Conservation (phyloP, 495 filamentous ascomycete genomes). For the Sordaria brevicollis region DNA sequence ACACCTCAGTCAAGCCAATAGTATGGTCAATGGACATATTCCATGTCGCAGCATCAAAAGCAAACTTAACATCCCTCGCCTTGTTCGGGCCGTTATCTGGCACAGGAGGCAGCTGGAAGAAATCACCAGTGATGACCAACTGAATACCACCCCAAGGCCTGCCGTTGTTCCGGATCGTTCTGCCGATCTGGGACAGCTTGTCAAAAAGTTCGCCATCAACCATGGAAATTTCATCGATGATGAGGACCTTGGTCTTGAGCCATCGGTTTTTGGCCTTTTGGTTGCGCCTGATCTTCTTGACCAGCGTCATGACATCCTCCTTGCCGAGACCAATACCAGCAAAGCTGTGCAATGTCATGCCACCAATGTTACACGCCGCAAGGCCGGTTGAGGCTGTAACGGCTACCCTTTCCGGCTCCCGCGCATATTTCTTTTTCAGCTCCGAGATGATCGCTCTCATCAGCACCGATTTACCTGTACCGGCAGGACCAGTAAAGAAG, state of each 20-base stretch:
- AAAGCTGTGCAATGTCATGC: conserved; percentile 93
- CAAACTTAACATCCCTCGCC: conserved; percentile 67
- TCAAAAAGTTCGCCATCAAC: conserved; percentile 95
- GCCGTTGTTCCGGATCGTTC: conserved; percentile 72
- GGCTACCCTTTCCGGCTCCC: conserved; percentile 71
- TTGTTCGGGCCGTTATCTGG: conserved; percentile 48
- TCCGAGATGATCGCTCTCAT: conserved; percentile 81
- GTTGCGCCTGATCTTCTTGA: conserved; percentile 88
- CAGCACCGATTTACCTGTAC: conserved; percentile 94
- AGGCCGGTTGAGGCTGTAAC: conserved; percentile 94
- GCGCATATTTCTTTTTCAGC: conserved; percentile 61
- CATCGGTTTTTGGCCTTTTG: conserved; percentile 79
- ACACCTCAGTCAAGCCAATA: conserved; percentile 89
- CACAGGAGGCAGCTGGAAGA: conserved; percentile 93
- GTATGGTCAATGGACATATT: conserved; percentile 88
- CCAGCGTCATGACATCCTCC: conserved; percentile 67
- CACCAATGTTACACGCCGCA: conserved; percentile 92
- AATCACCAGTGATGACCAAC: conserved; percentile 90
- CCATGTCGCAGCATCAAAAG: conserved; percentile 88
- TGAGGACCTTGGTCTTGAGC: conserved; percentile 73
- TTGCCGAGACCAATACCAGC: conserved; percentile 92
- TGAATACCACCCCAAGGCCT: conserved; percentile 94
- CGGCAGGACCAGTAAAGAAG: conserved; percentile 96
- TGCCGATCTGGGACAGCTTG: conserved; percentile 85
- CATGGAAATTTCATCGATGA: conserved; percentile 97